phyloP scores from a whole-genome alignment of 2,329 filamentous ascomycete species.

The Calonectria pauciramosa region DNA sequence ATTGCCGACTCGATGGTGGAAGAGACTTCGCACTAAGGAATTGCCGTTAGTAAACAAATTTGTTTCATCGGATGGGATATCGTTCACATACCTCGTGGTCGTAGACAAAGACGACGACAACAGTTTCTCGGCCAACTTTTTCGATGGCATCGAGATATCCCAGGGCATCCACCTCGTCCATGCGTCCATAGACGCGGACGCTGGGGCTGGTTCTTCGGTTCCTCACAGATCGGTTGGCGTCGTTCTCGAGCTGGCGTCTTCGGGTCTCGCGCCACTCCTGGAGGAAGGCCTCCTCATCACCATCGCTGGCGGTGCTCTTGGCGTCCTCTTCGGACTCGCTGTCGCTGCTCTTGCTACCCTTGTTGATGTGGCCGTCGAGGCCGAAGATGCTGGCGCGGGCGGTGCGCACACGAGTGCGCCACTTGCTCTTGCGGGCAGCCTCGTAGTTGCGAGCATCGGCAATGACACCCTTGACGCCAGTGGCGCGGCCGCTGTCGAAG shows the following conservation, averaged over 20 bases:
- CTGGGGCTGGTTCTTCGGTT: slow-evolving; percentile 82
- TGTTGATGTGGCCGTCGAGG: slow-evolving; percentile 47
- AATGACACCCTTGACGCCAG: slow-evolving; percentile 89
- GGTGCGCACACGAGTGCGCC: slow-evolving; percentile 65
- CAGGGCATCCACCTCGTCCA: slow-evolving; percentile 88
- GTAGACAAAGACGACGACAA: slow-evolving; percentile 94
- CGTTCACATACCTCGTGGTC: slow-evolving; percentile 80
- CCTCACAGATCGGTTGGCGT: slow-evolving; percentile 67
- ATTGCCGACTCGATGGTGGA: slow-evolving; percentile 84
- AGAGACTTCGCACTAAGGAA: slow-evolving; percentile 80
- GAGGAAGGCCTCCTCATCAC: slow-evolving; percentile 86
- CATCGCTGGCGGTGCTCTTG: slow-evolving; percentile 64
- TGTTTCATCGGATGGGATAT: slow-evolving; percentile 24
- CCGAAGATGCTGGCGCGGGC: slow-evolving; percentile 70
- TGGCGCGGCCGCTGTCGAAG: slow-evolving; percentile 78
- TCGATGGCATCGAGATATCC: slow-evolving; percentile 98
- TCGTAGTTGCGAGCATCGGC: slow-evolving; percentile 85
- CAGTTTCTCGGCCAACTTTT: slow-evolving; percentile 83
- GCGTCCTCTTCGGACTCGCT: slow-evolving; percentile 63
- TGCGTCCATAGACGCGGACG: slow-evolving; percentile 80
- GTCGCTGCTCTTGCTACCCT: slow-evolving; percentile 50
- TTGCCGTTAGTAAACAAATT: slow-evolving; percentile 45
- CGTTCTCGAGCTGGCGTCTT: slow-evolving; percentile 80
- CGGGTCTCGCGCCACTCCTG: slow-evolving; percentile 87
- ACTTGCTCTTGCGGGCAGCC: slow-evolving; percentile 71